These are phyloP conservation scores for Botrytis deweyae DNA, from an alignment of 2,329 filamentous ascomycete genomes.

Conservation along the genomic window DNA sequence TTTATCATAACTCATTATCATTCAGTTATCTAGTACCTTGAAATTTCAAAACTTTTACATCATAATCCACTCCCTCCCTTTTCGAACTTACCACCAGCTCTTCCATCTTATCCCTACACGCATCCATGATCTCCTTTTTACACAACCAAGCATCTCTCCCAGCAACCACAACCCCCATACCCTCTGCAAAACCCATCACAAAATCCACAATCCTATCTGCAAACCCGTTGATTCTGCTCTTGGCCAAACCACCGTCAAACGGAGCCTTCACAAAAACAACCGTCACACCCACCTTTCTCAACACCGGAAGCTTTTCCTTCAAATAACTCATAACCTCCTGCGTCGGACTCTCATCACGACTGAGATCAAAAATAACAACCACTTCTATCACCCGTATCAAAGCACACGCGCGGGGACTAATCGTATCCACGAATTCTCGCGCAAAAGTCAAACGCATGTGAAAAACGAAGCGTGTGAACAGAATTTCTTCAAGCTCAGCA, in stretches of 20 bases:
- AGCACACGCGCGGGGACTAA: not conserved
- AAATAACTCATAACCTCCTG: not conserved
- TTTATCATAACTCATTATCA: not conserved
- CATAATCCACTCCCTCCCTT: not conserved
- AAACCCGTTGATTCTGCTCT: not conserved
- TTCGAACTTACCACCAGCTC: not conserved
- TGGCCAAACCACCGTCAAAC: not conserved
- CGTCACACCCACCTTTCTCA: not conserved
- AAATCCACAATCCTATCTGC: not conserved
- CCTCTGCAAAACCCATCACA: not conserved
- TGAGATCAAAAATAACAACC: not conserved
- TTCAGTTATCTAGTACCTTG: no score
- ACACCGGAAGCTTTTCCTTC: not conserved
- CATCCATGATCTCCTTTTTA: not conserved
- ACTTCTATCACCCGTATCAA: not conserved
- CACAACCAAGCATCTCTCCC: not conserved
- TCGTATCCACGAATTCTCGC: not conserved
- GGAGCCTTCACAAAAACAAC: not conserved
- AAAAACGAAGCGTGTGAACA: not conserved
- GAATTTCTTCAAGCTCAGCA: not conserved
- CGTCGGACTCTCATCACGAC: not conserved
- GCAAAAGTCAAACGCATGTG: not conserved
- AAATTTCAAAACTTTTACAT: not conserved
- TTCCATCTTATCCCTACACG: not conserved
- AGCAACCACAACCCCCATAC: not conserved